Percentiles rank a stretch among this genome's conserved stretches.
Evolutionary conservation across 352 stramenopile genomes (phyloP).

Genomic region (Chrysophaeum taylorii): DNA sequence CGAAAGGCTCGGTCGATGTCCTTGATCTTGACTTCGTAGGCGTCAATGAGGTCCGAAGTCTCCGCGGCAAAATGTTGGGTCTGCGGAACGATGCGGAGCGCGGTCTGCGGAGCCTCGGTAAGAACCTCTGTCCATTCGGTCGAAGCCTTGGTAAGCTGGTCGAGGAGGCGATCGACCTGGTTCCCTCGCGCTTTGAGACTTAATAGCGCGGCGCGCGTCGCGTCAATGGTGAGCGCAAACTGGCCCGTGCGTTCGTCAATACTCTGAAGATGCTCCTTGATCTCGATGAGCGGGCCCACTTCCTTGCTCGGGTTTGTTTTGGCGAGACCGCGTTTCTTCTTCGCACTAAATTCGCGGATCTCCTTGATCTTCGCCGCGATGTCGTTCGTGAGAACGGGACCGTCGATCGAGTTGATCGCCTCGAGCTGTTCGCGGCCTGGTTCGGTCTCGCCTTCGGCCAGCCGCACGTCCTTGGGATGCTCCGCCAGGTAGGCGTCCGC

Average conservation of each 20-base stretch:
- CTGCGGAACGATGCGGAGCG: constrained; percentile 42
- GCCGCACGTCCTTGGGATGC: not conserved
- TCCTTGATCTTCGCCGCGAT: constrained; percentile 39
- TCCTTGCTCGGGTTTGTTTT: constrained; percentile 22
- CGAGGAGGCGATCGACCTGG: constrained; percentile 29
- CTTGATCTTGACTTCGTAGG: constrained; percentile 57
- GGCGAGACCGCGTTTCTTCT: constrained; percentile 39
- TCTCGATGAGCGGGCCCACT: constrained; percentile 36
- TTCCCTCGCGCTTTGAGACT: constrained; percentile 45
- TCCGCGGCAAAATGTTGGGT: constrained; percentile 53
- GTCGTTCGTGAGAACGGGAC: constrained; percentile 33
- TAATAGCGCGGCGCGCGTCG: constrained; percentile 36
- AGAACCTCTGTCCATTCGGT: constrained; percentile 43
- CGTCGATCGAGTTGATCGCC: constrained; percentile 40
- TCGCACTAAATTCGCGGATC: constrained; percentile 42
- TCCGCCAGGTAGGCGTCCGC: constrained; percentile 26
- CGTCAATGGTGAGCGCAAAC: constrained; percentile 46
- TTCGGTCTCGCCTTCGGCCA: not conserved
- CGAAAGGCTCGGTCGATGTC: constrained; percentile 23
- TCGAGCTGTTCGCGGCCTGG: not conserved
- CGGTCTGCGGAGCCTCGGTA: constrained; percentile 39
- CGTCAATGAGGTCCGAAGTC: constrained; percentile 79
- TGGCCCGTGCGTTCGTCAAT: constrained; percentile 34
- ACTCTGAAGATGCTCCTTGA: constrained; percentile 55
- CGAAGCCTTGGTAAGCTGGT: constrained; percentile 46